These are phyloP conservation scores for Fusarium nelsonii DNA, from an alignment of 2,329 filamentous ascomycete genomes.

Conservation along the genomic window DNA sequence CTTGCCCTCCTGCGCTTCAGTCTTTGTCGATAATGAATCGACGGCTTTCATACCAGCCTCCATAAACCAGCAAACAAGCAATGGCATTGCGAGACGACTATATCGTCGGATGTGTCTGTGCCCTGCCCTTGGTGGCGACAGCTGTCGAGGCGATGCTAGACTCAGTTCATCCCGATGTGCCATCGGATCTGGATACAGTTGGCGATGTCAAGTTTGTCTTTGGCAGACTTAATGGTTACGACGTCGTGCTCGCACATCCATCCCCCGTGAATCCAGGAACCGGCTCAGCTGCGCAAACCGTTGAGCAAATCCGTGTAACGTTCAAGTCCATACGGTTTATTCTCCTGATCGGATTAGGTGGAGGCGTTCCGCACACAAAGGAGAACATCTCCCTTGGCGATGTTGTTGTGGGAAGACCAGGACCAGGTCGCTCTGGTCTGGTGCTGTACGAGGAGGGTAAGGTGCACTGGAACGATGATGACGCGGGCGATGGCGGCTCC, in stretches of 20 bases:
- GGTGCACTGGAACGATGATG: not conserved
- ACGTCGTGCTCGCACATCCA: not conserved
- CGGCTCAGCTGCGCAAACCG: not conserved
- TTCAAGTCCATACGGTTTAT: slow-evolving; percentile 1
- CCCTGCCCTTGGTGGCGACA: not conserved
- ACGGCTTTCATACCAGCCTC: too few relatives aligned
- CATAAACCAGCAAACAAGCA: too few relatives aligned
- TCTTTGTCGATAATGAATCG: too few relatives aligned
- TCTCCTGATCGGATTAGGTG: not conserved
- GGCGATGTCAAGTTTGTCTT: not conserved
- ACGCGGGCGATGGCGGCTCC: not conserved
- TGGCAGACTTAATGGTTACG: not conserved
- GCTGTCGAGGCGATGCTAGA: not conserved
- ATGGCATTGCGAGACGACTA: not conserved
- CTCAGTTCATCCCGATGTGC: not conserved
- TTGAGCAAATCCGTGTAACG: not conserved
- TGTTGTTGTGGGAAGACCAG: not conserved
- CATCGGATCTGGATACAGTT: not conserved
- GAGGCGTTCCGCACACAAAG: not conserved
- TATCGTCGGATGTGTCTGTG: not conserved
- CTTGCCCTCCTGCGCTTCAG: too few relatives aligned
- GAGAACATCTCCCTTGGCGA: not conserved
- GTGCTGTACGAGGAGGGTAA: not conserved
- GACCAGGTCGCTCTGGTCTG: not conserved
- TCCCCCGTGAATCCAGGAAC: not conserved